Conservation (phyloP, 331 rosid species). For the Pyrus hybrid region DNA sequence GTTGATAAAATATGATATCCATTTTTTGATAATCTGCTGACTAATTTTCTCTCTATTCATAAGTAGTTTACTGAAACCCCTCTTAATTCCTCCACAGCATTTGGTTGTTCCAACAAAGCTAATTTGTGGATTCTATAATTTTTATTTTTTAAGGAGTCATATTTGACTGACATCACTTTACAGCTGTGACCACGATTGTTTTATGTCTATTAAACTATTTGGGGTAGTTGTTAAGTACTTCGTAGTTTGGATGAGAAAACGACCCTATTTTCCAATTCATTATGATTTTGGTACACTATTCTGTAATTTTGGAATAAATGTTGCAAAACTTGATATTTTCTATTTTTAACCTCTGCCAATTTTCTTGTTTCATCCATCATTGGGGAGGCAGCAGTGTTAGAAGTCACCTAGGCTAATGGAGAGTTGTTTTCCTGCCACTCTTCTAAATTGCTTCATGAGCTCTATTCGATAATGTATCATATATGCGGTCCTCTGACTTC, state of each 20-base stretch:
- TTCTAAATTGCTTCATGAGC: not conserved
- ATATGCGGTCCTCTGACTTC: not conserved
- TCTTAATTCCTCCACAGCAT: not conserved
- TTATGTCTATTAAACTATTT: not conserved
- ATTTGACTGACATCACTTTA: not conserved
- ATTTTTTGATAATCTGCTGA: not conserved
- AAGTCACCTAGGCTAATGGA: not conserved
- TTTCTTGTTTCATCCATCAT: not conserved
- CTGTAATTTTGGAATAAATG: not conserved
- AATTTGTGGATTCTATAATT: not conserved
- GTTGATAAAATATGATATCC: not conserved
- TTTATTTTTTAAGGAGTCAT: not conserved
- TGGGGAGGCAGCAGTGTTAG: not conserved
- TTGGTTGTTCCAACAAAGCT: not conserved
- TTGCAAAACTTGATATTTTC: not conserved
- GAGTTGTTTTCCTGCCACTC: not conserved
- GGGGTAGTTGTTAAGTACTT: not conserved
- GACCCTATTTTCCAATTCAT: not conserved
- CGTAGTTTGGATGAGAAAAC: not conserved
- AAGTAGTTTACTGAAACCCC: not conserved
- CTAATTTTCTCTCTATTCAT: not conserved
- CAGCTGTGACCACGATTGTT: not conserved
- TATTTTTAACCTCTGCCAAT: not conserved
- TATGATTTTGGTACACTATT: not conserved
- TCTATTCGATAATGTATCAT: not conserved